A percentile compares a stretch with the other conserved stretches of the same genome.
Conservation (phyloP, 306 rosid species). For the Fragaria ananassa region DNA sequence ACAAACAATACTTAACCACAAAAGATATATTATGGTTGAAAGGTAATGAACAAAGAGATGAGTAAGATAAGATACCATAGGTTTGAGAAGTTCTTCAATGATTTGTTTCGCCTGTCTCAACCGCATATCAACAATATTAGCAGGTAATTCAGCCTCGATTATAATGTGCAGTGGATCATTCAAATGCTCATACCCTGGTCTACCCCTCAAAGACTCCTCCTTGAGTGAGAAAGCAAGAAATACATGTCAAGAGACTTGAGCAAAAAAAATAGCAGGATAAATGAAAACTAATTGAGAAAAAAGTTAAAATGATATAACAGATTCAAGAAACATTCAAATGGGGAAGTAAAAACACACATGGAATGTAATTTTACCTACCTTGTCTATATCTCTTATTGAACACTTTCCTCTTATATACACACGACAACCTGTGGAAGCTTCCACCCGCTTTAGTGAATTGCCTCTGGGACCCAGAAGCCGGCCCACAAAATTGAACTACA, state of each 20-base stretch:
- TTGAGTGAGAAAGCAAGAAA: constrained; percentile 24
- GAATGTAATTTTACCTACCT: constrained; percentile 10
- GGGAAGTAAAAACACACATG: not conserved
- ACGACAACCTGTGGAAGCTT: constrained; percentile 83
- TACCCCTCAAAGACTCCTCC: constrained; percentile 89
- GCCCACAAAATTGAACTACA: constrained; percentile 79
- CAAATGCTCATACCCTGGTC: constrained; percentile 93
- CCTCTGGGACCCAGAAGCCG: constrained; percentile 87
- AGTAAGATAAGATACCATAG: constrained; percentile 53
- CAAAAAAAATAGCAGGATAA: not conserved
- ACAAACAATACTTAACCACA: not conserved
- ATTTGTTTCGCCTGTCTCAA: constrained; percentile 87
- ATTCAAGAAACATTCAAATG: not conserved
- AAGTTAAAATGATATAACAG: not conserved
- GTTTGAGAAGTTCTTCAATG: constrained; percentile 87
- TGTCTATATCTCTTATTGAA: constrained; percentile 74
- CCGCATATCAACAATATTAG: constrained; percentile 60
- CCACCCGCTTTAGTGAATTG: constrained; percentile 81
- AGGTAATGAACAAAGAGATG: not conserved
- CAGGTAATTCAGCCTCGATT: constrained; percentile 90
- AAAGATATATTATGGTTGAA: not conserved
- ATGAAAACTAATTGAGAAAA: not conserved
- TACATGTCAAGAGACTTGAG: constrained; percentile 16
- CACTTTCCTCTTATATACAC: constrained; percentile 85
- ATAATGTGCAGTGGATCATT: constrained; percentile 88